Evolutionary conservation across 345 rosid species (phyloP).

Genomic region (Heritiera fomes): DNA sequence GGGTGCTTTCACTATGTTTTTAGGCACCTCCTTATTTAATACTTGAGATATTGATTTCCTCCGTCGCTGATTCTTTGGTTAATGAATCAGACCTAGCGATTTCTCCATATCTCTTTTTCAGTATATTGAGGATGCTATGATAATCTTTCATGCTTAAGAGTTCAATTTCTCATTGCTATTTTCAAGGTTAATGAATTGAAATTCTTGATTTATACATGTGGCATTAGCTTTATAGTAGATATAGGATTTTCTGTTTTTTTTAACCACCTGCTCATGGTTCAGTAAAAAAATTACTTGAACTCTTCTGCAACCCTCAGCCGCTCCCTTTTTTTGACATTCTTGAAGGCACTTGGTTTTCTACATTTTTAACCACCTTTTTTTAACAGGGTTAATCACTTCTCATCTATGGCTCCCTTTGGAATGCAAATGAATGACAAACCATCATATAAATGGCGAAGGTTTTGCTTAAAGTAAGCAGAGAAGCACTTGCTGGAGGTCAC

Average conservation of each 20-base stretch:
- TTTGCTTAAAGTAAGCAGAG: conserved; percentile 94
- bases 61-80: background rate
- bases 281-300: background rate
- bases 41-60: background rate
- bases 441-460: conserved; percentile 86
- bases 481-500: conserved; percentile 93
- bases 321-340: background rate
- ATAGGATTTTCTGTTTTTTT: background rate
- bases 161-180: background rate
- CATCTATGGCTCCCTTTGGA: conserved; percentile 58
- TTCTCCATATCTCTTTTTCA: background rate
- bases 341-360: background rate
- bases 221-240: background rate
- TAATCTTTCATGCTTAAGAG: conserved; percentile 5
- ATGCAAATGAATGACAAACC: conserved; percentile 48
- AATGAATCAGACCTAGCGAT: conserved; percentile 10
- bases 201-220: conserved; percentile 16
- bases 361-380: conserved; percentile 23
- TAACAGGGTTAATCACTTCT: conserved; percentile 51
- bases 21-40: background rate
- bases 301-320: background rate
- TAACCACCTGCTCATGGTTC: background rate
- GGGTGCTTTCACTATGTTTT: background rate
- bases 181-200: background rate
- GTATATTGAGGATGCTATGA: background rate